These are phyloP conservation scores for Rhodotorula sphaerocarpa DNA, from an alignment of 768 basidiomycete species.

Conservation along the genomic window DNA sequence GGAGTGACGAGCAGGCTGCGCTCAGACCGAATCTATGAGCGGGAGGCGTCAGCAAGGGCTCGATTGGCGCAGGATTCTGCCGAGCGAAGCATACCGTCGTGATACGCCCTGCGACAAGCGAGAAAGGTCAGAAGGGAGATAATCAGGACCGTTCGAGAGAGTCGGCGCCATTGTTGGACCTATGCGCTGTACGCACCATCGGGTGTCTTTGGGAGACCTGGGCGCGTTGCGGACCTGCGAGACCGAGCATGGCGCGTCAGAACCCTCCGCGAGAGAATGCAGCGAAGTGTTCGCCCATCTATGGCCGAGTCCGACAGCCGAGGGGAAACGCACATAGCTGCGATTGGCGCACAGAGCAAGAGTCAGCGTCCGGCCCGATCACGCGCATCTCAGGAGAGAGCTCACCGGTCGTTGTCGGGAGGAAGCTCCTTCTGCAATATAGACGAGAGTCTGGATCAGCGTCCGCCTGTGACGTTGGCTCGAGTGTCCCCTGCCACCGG, in stretches of 20 bases:
- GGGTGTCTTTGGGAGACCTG: conserved; percentile 21
- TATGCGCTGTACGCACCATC: conserved; percentile 5
- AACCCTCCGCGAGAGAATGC: background rate
- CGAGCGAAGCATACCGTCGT: conserved; percentile 21
- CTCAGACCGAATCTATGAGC: conserved; percentile 12
- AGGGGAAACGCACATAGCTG: conserved; percentile 6
- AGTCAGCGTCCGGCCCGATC: too few relatives aligned
- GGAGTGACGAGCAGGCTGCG: too few relatives aligned
- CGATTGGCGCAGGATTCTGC: accelerated
- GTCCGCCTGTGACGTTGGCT: too few relatives aligned
- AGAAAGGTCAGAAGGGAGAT: background rate
- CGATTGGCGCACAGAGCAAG: too few relatives aligned
- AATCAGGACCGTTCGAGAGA: background rate
- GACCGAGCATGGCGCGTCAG: background rate
- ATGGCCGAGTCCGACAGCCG: background rate
- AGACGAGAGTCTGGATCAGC: too few relatives aligned
- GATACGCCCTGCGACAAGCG: conserved; percentile 17
- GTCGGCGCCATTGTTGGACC: background rate
- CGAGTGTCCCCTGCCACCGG: too few relatives aligned
- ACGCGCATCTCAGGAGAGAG: too few relatives aligned
- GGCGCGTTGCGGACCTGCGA: conserved; percentile 20
- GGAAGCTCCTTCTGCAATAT: conserved; percentile 55
- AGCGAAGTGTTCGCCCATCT: background rate
- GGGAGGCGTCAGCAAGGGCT: background rate
- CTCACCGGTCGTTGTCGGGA: conserved; percentile 73